A percentile compares a stretch with the other conserved stretches of the same genome.
Evolutionary conservation across 768 basidiomycete species (phyloP).

Genomic region (Xerocomus potaroensis): DNA sequence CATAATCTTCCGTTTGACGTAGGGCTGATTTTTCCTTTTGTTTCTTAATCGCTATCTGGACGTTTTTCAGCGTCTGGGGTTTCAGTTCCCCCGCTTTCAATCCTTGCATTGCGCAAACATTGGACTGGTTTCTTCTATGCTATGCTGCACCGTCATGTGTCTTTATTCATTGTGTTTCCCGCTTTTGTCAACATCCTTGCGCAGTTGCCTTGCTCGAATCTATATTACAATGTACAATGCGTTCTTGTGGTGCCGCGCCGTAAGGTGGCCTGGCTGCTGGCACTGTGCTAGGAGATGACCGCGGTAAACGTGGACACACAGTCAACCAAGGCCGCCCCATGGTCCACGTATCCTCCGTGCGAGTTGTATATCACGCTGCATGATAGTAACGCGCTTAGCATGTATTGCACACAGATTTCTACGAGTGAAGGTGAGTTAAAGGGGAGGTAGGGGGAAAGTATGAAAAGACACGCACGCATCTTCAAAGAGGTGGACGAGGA

Average conservation of each 20-base stretch:
- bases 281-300: too few relatives aligned
- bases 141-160: conserved; percentile 9
- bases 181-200: conserved; percentile 10
- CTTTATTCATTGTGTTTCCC: conserved; percentile 6
- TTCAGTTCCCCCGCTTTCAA: conserved; percentile 3
- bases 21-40: conserved; percentile 2
- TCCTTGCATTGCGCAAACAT: conserved; percentile 11
- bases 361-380: conserved; percentile 96
- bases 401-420: conserved; percentile 97
- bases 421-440: conserved; percentile 5
- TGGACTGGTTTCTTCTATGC: conserved; percentile 15
- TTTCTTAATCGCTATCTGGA: conserved; percentile 16
- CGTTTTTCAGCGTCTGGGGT: conserved; percentile 12
- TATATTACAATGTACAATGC: conserved; percentile 27
- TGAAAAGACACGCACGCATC: conserved; percentile 74
- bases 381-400: conserved; percentile 96
- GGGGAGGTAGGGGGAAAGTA: background rate
- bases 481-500: conserved; percentile 93
- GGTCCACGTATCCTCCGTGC: conserved; percentile 92
- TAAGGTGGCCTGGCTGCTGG: too few relatives aligned
- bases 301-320: too few relatives aligned
- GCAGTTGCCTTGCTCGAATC: conserved; percentile 11
- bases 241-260: conserved; percentile 18
- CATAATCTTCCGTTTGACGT: conserved; percentile 13
- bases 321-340: conserved; percentile 69